Evolutionary conservation across 768 basidiomycete genomes (phyloP), one percentile per base, ranked within the genome.

Genomic region (Tulasnella sp.): DNA sequence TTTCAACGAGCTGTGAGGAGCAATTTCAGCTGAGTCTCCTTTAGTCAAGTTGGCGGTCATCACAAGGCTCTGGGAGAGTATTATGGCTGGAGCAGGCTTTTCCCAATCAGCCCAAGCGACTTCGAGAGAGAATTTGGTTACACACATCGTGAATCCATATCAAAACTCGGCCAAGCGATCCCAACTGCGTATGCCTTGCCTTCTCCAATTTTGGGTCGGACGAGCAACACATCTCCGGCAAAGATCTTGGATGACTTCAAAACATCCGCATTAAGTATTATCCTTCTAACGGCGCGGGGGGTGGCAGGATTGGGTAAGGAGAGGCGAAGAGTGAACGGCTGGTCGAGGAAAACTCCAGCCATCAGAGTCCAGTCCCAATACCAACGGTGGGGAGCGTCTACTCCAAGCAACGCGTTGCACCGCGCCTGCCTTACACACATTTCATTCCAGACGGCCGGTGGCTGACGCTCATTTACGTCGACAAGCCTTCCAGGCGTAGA

Each of bases 221-320:
- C 24, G 15, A 46, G 19, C 43, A 59, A 19, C 12, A 59, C 46
- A 38, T 59, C 57, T 41, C 57, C 57, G 4, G 42, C 57, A 25
- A 5, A 41, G 15, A 59, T 51, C 34, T 59, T 59, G 57, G 29
- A 12, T 17, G 57, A 17, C 41, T 59, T 59, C 11, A 59, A 22
- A 24, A 42, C 21, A 19, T 59, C 57, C 15, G 34, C 25, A 22
- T 38, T 49, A 17, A 59, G 2, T 10, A 52, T n/a, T 22, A 51
- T 59, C 24, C 57, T 24, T 9, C 49, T 19, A n/a, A 34, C 27
- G n/a, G 57, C 7, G 27, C 57, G 57, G 49, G 57, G 46, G 17
- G 48, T 31, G 5, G 30, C 17, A 38, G 48, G 31, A 12, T 49
- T 30, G 5, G 34, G 10, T 5, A 27, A 21, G 17, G 12, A 24